Percentiles rank a stretch among this genome's conserved stretches.
Conservation (phyloP, 2,329 filamentous ascomycete genomes). For the Dryadomyces quercus-mongolicae region DNA sequence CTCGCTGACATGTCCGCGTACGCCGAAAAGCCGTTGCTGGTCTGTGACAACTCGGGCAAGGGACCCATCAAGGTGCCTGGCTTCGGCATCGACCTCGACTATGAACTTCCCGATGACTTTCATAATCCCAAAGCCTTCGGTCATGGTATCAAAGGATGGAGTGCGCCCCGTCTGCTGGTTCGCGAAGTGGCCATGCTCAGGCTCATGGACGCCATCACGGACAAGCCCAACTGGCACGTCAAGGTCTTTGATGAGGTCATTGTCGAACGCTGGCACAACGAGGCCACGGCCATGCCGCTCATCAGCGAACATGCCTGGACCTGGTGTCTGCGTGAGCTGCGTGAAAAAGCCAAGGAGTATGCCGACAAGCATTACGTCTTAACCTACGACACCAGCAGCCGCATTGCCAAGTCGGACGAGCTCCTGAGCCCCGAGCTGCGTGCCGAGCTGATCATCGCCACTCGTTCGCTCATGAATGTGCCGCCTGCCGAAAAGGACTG, state of each 20-base stretch:
- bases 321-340: slow-evolving; percentile 30
- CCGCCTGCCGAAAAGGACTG: not conserved
- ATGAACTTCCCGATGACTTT: not conserved
- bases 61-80: slow-evolving; percentile 3
- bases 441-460: not conserved
- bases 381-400: slow-evolving; percentile 25
- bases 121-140: not conserved
- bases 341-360: slow-evolving; percentile 34
- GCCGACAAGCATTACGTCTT: slow-evolving; percentile 26
- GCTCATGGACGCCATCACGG: slow-evolving; percentile 21
- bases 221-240: slow-evolving; percentile 22
- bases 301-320: not conserved
- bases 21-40: no score
- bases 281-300: slow-evolving; percentile 11
- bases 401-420: slow-evolving; percentile 40
- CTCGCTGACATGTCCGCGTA: no score
- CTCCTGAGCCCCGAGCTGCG: not conserved
- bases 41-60: slow-evolving; percentile 1
- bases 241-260: slow-evolving; percentile 20
- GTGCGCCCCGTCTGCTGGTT: not conserved
- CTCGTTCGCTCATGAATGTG: not conserved
- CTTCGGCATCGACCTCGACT: not conserved
- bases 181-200: slow-evolving; percentile 23
- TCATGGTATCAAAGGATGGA: not conserved
- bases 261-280: slow-evolving; percentile 19